A percentile compares a stretch with the other conserved stretches of the same genome.
Conservation (phyloP, 768 basidiomycete species). For the Tylopilus rubrobrunneus region DNA sequence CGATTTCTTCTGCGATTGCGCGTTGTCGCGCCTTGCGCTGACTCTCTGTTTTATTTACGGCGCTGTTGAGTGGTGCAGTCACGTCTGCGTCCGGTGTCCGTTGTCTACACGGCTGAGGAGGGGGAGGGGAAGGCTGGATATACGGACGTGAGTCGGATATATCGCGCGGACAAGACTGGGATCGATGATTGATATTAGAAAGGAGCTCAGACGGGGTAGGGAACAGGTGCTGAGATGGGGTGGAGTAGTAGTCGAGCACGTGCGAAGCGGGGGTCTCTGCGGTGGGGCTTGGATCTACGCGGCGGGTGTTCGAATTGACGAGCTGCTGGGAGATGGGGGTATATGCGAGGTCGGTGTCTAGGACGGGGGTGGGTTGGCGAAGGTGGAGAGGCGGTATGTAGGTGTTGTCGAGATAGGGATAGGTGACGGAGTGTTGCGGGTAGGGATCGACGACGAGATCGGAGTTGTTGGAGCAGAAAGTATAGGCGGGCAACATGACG, state of each 20-base stretch:
- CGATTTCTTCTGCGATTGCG: slow-evolving; percentile 51
- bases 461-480: background rate
- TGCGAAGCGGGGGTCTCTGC: background rate
- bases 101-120: slow-evolving; percentile 3
- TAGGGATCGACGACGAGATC: slow-evolving; percentile 13
- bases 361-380: slow-evolving; percentile 8
- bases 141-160: slow-evolving; percentile 4
- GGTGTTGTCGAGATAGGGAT: slow-evolving; percentile 15
- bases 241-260: slow-evolving; percentile 22
- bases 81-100: slow-evolving; percentile 10
- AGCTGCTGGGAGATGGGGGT: slow-evolving; percentile 12
- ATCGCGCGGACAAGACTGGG: slow-evolving; percentile 2
- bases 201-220: slow-evolving; percentile 67
- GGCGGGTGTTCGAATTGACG: slow-evolving; percentile 9
- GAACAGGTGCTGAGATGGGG: slow-evolving; percentile 40
- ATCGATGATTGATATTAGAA: slow-evolving; percentile 33
- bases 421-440: background rate
- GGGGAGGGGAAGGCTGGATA: slow-evolving; percentile 9
- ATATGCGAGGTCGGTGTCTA: slow-evolving; percentile 2
- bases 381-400: background rate
- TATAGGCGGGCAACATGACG: slow-evolving; percentile 9
- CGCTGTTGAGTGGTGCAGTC: background rate
- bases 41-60: slow-evolving; percentile 39
- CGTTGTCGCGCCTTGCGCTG: slow-evolving; percentile 56
- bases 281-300: background rate